Percentiles rank a stretch among this genome's conserved stretches.
Conservation (phyloP, 805 yeast genomes). For the Sugiyamaella valdiviana region DNA sequence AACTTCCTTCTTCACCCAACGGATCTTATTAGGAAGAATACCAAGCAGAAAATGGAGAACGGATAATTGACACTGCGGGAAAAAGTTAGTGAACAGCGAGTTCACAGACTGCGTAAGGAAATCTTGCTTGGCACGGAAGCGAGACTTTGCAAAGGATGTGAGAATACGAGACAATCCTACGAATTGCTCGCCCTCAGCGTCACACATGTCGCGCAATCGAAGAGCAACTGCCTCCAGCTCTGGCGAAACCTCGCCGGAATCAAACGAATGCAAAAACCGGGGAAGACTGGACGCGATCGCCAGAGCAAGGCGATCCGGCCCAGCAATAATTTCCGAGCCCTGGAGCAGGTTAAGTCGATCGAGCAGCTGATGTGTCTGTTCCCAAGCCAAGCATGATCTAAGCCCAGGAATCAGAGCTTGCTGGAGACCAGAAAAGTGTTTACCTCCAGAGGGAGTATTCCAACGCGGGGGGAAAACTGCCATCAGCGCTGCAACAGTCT, state of each 20-base stretch:
- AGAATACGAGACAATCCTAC: conserved; percentile 63
- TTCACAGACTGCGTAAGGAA: conserved; percentile 75
- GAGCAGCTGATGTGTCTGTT: conserved; percentile 64
- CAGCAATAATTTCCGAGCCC: conserved; percentile 68
- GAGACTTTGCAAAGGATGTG: conserved; percentile 64
- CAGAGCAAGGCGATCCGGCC: conserved; percentile 60
- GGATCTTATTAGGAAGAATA: conserved; percentile 63
- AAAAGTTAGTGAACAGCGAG: conserved; percentile 59
- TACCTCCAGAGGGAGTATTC: conserved; percentile 53
- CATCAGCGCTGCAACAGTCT: conserved; percentile 73
- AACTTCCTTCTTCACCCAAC: conserved; percentile 77
- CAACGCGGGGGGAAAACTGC: conserved; percentile 90
- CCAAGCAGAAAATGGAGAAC: conserved; percentile 72
- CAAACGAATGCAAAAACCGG: conserved; percentile 75
- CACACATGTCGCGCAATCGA: conserved; percentile 57
- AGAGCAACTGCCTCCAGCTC: conserved; percentile 51
- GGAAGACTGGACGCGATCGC: conserved; percentile 78
- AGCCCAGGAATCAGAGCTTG: conserved; percentile 74
- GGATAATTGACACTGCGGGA: conserved; percentile 69
- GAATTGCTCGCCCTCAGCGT: conserved; percentile 39
- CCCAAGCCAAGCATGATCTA: conserved; percentile 73
- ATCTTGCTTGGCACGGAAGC: conserved; percentile 87
- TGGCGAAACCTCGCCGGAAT: conserved; percentile 42
- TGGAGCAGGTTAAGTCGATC: conserved; percentile 62
- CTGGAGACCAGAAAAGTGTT: conserved; percentile 53